phyloP scores from a whole-genome alignment of 73 alveolate genomes.

The Halteria grandinella region DNA sequence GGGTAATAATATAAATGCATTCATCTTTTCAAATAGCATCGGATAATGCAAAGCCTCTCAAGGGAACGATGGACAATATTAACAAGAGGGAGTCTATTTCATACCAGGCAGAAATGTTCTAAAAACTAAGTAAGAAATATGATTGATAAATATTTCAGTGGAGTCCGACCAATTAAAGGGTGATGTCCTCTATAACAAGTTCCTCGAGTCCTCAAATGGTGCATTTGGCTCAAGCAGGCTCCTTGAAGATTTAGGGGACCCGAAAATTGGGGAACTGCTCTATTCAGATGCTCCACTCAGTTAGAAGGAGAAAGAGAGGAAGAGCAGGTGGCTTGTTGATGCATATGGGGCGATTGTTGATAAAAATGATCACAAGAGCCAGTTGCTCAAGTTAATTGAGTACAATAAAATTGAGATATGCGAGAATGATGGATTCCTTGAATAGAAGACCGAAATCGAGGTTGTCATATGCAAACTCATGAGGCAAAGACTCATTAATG shows the following conservation, averaged over 20 bases:
- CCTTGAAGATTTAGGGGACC: too few relatives aligned
- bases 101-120: too few relatives aligned
- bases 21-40: too few relatives aligned
- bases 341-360: conserved; percentile 41
- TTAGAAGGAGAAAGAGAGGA: conserved; percentile 7
- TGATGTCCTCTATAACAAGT: too few relatives aligned
- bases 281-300: conserved; percentile 26
- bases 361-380: conserved; percentile 14
- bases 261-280: conserved; percentile 30
- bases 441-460: conserved; percentile 39
- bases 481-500: conserved; percentile 6
- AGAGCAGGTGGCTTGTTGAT: conserved; percentile 27
- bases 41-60: too few relatives aligned
- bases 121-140: too few relatives aligned
- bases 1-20: too few relatives aligned
- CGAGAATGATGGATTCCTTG: conserved; percentile 22
- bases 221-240: background rate
- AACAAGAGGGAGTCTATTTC: too few relatives aligned
- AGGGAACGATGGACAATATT: too few relatives aligned
- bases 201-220: background rate
- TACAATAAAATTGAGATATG: conserved; percentile 29
- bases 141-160: too few relatives aligned
- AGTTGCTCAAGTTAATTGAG: conserved; percentile 17
- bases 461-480: conserved; percentile 29
- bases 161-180: too few relatives aligned